A percentile compares a stretch with the other conserved stretches of the same genome.
Conservation (phyloP, 2,329 filamentous ascomycete species). For the Sporothrix sp. region DNA sequence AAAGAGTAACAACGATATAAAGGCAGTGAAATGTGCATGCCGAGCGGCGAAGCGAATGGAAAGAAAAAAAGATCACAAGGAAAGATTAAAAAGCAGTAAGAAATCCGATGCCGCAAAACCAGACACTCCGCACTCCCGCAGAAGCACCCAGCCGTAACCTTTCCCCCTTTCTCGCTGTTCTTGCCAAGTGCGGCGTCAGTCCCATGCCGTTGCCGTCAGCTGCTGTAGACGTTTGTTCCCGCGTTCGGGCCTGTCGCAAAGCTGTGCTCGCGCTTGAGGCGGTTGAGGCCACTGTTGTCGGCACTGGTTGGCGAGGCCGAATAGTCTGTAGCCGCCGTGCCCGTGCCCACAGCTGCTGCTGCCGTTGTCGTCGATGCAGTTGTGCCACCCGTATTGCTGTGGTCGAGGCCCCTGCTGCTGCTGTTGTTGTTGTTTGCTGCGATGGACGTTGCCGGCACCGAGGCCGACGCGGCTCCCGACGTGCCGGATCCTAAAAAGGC, state of each 20-base stretch:
- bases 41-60: neutral
- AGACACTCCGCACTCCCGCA: neutral
- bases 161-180: neutral
- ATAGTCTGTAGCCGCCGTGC: neutral
- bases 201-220: neutral
- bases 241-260: constrained; percentile 20
- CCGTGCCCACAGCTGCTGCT: constrained; percentile 21
- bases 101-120: neutral
- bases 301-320: neutral
- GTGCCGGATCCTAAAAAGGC: constrained; percentile 31
- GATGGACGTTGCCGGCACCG: neutral
- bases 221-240: constrained; percentile 1
- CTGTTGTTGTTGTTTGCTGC: constrained; percentile 11
- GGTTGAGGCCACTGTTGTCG: constrained; percentile 23
- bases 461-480: constrained; percentile 21
- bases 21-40: no score
- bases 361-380: constrained; percentile 18
- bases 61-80: neutral
- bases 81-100: neutral
- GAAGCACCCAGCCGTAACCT: neutral
- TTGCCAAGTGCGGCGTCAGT: neutral
- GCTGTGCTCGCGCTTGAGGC: constrained; percentile 32
- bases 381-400: constrained; percentile 10
- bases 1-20: no score
- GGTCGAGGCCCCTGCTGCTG: constrained; percentile 17